Base-by-base conservation (phyloP, 371 early-diverging fungal species). In the Rhizopus arrhizus region DNA sequence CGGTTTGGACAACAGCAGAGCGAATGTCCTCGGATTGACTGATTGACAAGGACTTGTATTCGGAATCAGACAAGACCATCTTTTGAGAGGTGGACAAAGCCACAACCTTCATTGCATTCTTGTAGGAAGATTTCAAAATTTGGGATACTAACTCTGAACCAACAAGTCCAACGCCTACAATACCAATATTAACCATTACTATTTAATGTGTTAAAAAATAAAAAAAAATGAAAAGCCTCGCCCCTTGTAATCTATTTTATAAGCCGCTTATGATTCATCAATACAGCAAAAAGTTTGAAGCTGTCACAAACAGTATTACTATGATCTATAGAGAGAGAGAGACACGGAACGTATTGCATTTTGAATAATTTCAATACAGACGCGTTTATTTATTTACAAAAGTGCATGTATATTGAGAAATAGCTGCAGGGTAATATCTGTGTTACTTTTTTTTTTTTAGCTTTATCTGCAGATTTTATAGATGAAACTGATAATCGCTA, bases 151-250 rank as follows among this genome's bases (percentile, higher is more conserved):
- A 84, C 59, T 91, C 96, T 22, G 88, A 82, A 66, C 97, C 97
- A 53, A 96, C 97, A 45, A 94, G 89, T 48, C 97, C 97, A 51
- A 93, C 91, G 35, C 97, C 97, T 72, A 97, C 87, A 61, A 96
- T 85, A 56, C 92, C 97, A 65, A 96, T 76, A 74, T 85, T 85
- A 34, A 89, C 84, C 79, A 87, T 78, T 65, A 35, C 61, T 12
- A 12, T 56, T 36, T 16, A 43, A 31, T 41, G 50, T 41, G 31
- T n/a, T 32, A 31, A 12, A 46, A 38, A 40, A 42, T 13, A 42
- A 32, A 51, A 28, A 50, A n/a, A 43, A 8, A 40, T 12, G 41
- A 28, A 51, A 41, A 49, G 36, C 22, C 13, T 46, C 22, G 40
- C 40, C 40, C 40, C 40, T 38, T 38, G 40, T 38, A 3, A 38